phyloP scores from a whole-genome alignment of 2,329 filamentous ascomycete genomes.

The Aspergillus clavatus region DNA sequence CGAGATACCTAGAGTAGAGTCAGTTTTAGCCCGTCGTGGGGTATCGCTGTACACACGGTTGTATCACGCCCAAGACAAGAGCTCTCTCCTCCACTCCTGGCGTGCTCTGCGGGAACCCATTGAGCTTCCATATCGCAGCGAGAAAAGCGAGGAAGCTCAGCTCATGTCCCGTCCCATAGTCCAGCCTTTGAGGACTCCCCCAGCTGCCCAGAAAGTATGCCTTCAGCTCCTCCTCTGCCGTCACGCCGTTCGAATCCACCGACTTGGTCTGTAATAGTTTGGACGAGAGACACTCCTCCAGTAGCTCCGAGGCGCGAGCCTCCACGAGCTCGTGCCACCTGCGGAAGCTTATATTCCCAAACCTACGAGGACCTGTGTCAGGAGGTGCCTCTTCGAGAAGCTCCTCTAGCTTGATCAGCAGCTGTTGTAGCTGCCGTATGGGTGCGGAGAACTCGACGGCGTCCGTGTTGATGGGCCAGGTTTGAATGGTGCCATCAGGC shows the following conservation, averaged over 20 bases:
- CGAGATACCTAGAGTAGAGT: constrained; percentile 60
- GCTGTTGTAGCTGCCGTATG: constrained; percentile 59
- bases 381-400: constrained; percentile 77
- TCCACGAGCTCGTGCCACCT: constrained; percentile 72
- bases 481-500: constrained; percentile 37
- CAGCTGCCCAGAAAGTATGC: constrained; percentile 81
- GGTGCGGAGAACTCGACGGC: constrained; percentile 50
- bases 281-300: constrained; percentile 53
- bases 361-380: constrained; percentile 77
- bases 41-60: constrained; percentile 58
- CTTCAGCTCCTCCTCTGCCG: constrained; percentile 62
- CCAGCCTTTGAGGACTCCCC: constrained; percentile 80
- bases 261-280: constrained; percentile 39
- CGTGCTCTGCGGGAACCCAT: constrained; percentile 61
- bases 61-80: constrained; percentile 76
- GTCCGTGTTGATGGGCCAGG: constrained; percentile 46
- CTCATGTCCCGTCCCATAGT: constrained; percentile 96
- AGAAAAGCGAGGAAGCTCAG: constrained; percentile 91
- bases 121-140: constrained; percentile 84
- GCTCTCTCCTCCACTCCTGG: constrained; percentile 62
- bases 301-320: constrained; percentile 52
- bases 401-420: constrained; percentile 61
- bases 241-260: constrained; percentile 31
- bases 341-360: constrained; percentile 87
- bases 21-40: background rate